Conservation (phyloP, 495 filamentous ascomycete genomes). For the Corynascus novoguineensis region DNA sequence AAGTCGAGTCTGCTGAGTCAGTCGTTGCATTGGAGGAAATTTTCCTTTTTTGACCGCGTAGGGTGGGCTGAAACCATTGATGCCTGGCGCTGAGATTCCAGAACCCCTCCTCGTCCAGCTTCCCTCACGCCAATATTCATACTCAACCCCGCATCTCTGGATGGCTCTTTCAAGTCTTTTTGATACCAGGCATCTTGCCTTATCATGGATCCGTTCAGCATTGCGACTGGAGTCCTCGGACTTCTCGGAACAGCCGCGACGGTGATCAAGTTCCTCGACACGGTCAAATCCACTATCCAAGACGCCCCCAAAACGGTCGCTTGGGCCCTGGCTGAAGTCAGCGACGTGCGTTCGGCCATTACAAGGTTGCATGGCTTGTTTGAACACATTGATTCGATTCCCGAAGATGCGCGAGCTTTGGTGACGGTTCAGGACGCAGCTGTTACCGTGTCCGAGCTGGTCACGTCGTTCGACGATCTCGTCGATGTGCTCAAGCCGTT, state of each 20-base stretch:
- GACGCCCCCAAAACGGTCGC: background rate
- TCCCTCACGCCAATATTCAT: too few species aligned
- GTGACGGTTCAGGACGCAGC: background rate
- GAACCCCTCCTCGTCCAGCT: too few species aligned
- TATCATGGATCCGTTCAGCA: background rate
- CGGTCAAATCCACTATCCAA: background rate
- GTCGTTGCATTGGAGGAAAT: too few species aligned
- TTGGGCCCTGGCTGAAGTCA: background rate
- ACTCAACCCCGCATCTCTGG: background rate
- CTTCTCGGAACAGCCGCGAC: background rate
- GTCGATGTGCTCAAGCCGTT: background rate
- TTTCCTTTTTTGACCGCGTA: too few species aligned
- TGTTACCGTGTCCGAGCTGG: background rate
- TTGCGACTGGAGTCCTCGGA: background rate
- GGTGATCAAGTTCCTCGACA: background rate
- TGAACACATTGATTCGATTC: background rate
- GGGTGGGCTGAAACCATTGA: too few species aligned
- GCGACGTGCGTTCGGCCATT: background rate
- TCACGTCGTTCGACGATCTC: background rate
- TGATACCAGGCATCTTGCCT: background rate
- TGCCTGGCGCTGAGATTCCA: too few species aligned
- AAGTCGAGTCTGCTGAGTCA: too few species aligned
- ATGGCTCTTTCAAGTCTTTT: background rate
- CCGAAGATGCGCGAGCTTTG: background rate
- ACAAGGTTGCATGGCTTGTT: background rate